Evolutionary conservation across 495 filamentous ascomycete genomes (phyloP).

Genomic region (Penicillium verhagenii): DNA sequence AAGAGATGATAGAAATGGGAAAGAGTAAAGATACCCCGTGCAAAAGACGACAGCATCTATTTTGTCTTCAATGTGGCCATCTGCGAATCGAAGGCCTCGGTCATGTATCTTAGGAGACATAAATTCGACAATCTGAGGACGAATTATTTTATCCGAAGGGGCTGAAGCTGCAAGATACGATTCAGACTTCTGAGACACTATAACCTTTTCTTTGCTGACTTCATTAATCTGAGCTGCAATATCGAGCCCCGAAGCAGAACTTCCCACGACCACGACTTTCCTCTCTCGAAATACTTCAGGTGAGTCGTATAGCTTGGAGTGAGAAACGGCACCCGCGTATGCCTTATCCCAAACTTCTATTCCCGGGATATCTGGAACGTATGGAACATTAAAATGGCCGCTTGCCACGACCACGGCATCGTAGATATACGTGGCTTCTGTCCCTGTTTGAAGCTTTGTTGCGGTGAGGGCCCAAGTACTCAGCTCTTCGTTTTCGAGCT

Average conservation of each 20-base stretch:
- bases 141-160: slow-evolving; percentile 44
- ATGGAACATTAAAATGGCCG: slow-evolving; percentile 75
- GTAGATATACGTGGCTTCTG: slow-evolving; percentile 35
- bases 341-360: slow-evolving; percentile 54
- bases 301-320: slow-evolving; percentile 77
- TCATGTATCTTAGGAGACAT: slow-evolving; percentile 35
- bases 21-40: slow-evolving; percentile 59
- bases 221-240: slow-evolving; percentile 71
- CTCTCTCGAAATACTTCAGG: slow-evolving; percentile 58
- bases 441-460: slow-evolving; percentile 44
- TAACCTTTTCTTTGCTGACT: slow-evolving; percentile 48
- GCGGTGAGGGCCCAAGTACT: slow-evolving; percentile 56
- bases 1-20: slow-evolving; percentile 56
- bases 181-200: slow-evolving; percentile 52
- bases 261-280: slow-evolving; percentile 76
- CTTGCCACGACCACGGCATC: slow-evolving; percentile 84
- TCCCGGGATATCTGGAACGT: slow-evolving; percentile 64
- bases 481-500: slow-evolving; percentile 14
- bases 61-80: slow-evolving; percentile 47
- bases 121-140: slow-evolving; percentile 61
- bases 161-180: slow-evolving; percentile 31
- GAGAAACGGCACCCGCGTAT: slow-evolving; percentile 65
- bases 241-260: slow-evolving; percentile 75
- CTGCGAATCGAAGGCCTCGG: slow-evolving; percentile 52
- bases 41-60: slow-evolving; percentile 60